Conservation (phyloP, 2,329 filamentous ascomycete genomes). For the Clarireedia sp. region DNA sequence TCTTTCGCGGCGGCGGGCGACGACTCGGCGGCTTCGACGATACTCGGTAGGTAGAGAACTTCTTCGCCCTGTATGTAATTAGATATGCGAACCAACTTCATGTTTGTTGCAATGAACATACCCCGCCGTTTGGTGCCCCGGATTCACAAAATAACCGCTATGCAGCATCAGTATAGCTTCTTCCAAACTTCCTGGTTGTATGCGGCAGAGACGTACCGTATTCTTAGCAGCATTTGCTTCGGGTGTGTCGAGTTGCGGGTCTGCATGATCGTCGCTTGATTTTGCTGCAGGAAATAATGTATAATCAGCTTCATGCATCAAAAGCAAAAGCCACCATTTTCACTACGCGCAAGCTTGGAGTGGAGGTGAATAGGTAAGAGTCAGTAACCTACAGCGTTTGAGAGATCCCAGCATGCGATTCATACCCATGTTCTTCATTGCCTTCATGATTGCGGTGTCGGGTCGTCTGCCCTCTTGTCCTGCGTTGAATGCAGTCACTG, state of each 20-base stretch:
- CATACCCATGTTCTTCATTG: constrained; percentile 30
- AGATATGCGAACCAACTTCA: constrained; percentile 6
- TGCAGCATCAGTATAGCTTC: constrained; percentile 11
- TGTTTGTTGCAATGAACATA: constrained; percentile 31
- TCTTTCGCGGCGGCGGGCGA: constrained; percentile 78
- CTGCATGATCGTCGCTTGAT: constrained; percentile 14
- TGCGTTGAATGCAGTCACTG: background rate
- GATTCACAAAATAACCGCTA: constrained; percentile 79
- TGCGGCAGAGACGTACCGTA: constrained; percentile 46
- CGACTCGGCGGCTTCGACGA: constrained; percentile 92
- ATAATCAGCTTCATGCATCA: background rate
- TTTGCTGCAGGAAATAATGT: constrained; percentile 5
- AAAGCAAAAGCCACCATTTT: background rate
- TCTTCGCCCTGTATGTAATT: constrained; percentile 60
- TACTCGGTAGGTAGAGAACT: constrained; percentile 82
- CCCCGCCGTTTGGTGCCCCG: constrained; percentile 48
- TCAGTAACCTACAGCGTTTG: constrained; percentile 20
- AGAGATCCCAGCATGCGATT: constrained; percentile 29
- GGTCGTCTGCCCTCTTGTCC: background rate
- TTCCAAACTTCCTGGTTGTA: constrained; percentile 6
- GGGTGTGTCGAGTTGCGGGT: constrained; percentile 46
- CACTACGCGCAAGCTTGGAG: background rate
- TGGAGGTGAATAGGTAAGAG: constrained; percentile 14
- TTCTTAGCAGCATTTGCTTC: constrained; percentile 58
- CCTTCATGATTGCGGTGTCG: constrained; percentile 23